Evolutionary conservation across 129 eudicot species (phyloP).

Genomic region (Flaveria sonorensis): DNA sequence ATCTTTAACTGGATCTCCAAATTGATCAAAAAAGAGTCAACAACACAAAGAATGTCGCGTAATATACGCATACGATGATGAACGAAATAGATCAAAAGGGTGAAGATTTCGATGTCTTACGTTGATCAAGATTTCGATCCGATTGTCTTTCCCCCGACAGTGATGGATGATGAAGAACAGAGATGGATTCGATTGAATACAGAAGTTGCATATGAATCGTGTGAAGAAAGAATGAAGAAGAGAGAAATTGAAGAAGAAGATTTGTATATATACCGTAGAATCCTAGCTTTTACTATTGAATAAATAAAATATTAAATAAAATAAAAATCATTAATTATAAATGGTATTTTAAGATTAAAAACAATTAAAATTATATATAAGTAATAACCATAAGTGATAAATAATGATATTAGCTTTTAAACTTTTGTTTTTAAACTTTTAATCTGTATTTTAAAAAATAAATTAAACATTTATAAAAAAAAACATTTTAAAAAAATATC

Average conservation of each 20-base stretch:
- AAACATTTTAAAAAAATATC: too few relatives aligned
- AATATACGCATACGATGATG: background rate
- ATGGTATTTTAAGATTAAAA: too few relatives aligned
- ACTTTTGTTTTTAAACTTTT: too few relatives aligned
- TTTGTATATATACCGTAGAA: too few relatives aligned
- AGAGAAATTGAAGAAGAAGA: background rate
- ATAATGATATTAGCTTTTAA: too few relatives aligned
- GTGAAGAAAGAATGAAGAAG: constrained; percentile 3
- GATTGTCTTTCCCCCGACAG: background rate
- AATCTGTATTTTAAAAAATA: too few relatives aligned
- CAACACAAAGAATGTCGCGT: background rate
- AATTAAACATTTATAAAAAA: too few relatives aligned
- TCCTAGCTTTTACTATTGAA: too few relatives aligned
- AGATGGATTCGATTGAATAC: background rate
- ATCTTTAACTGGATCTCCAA: constrained; percentile 8
- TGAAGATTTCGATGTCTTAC: constrained; percentile 29
- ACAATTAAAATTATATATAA: too few relatives aligned
- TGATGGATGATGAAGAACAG: constrained; percentile 12
- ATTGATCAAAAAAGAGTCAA: constrained; percentile 13
- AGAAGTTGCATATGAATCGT: constrained; percentile 26
- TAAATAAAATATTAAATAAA: too few relatives aligned
- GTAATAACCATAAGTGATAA: too few relatives aligned
- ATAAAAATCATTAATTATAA: too few relatives aligned
- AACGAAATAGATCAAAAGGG: background rate
- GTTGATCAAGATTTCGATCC: constrained; percentile 28